Evolutionary conservation across 495 filamentous ascomycete species (phyloP).

Genomic region (Daldinia bambusicola): DNA sequence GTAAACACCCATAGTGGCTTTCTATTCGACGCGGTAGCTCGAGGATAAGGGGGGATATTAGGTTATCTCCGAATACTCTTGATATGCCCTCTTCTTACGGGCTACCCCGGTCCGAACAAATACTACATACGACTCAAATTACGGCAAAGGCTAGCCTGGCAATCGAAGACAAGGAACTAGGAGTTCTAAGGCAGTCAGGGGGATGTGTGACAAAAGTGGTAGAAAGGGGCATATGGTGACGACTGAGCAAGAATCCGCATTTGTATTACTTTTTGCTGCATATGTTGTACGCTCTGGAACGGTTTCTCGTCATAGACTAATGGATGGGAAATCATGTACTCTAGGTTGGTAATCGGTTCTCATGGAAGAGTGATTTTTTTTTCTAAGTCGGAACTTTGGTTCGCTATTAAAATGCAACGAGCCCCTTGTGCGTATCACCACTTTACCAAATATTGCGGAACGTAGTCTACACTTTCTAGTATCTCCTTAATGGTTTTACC

Average conservation of each 20-base stretch:
- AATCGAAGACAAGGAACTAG: slow-evolving; percentile 40
- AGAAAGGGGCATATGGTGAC: slow-evolving; percentile 57
- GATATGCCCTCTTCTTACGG: slow-evolving; percentile 20
- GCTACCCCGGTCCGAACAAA: slow-evolving; percentile 17
- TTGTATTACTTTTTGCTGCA: slow-evolving; percentile 54
- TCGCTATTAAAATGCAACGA: background rate
- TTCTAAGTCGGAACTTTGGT: slow-evolving; percentile 17
- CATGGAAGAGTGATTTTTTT: slow-evolving; percentile 34
- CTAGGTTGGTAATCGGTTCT: slow-evolving; percentile 53
- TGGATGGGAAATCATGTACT: slow-evolving; percentile 57
- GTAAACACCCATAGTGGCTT: background rate
- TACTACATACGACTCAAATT: slow-evolving; percentile 26
- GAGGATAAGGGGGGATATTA: slow-evolving; percentile 33
- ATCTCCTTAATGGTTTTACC: background rate
- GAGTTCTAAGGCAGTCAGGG: slow-evolving; percentile 40
- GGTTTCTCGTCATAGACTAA: slow-evolving; percentile 57
- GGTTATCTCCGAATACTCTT: slow-evolving; percentile 35
- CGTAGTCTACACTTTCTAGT: background rate
- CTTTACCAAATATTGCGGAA: background rate
- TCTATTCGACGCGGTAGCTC: slow-evolving; percentile 24
- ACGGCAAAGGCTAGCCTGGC: slow-evolving; percentile 38
- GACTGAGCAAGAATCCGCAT: slow-evolving; percentile 51
- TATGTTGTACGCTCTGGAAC: slow-evolving; percentile 49
- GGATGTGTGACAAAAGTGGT: slow-evolving; percentile 33
- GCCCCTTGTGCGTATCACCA: background rate